Evolutionary conservation across 2,329 filamentous ascomycete species (phyloP).

Genomic region (Calonectria multiphialidica): DNA sequence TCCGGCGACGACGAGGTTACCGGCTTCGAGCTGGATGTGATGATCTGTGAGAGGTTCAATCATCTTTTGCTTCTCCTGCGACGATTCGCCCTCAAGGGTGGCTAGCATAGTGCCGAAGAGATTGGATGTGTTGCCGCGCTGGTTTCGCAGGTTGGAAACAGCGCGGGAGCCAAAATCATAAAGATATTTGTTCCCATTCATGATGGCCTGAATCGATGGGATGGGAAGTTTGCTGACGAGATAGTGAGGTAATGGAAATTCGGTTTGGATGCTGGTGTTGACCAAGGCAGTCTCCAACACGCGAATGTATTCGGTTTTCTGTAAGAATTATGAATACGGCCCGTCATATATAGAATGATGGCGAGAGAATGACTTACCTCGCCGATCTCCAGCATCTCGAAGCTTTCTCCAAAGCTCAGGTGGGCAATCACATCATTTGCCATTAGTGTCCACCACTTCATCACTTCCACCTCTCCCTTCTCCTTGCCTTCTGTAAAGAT

Average conservation of each 20-base stretch:
- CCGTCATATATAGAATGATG: too few relatives aligned
- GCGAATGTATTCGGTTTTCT: conserved; percentile 4
- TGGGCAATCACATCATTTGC: conserved; percentile 29
- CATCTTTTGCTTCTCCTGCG: neutral
- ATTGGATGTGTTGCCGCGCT: conserved; percentile 1
- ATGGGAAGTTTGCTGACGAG: conserved; percentile 1
- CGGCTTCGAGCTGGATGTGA: conserved; percentile 13
- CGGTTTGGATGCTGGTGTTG: neutral
- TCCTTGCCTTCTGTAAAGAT: conserved; percentile 7
- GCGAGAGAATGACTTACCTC: neutral
- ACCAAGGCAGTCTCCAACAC: neutral
- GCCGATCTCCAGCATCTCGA: conserved; percentile 27
- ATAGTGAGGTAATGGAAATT: conserved; percentile 1
- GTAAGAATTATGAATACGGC: neutral
- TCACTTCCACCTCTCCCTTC: conserved; percentile 6
- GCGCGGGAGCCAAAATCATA: conserved; percentile 6
- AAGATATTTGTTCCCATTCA: neutral
- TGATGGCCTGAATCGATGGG: neutral
- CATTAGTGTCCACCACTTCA: conserved; percentile 37
- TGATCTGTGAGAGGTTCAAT: conserved; percentile 6
- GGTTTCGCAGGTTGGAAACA: conserved; percentile 4
- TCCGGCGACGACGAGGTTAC: conserved; percentile 25
- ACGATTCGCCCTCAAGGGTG: neutral
- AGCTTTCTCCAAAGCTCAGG: conserved; percentile 29
- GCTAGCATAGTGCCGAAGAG: conserved; percentile 12